Conservation (phyloP, 768 basidiomycete genomes). For the Hysterangium stoloniferum region DNA sequence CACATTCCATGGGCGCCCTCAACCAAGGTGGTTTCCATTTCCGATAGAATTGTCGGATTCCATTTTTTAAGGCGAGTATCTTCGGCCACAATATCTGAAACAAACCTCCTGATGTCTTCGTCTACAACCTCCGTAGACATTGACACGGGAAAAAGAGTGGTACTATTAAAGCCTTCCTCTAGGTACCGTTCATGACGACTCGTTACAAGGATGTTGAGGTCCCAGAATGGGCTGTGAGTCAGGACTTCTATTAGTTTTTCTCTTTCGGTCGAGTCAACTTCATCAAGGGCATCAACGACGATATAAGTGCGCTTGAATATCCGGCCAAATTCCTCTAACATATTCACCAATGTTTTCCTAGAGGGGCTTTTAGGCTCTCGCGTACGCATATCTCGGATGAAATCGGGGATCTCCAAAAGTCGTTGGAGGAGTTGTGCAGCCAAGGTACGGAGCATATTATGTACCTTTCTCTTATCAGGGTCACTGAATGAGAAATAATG, state of each 20-base stretch:
- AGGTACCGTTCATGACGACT: constrained; percentile 1
- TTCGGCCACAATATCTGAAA: not conserved
- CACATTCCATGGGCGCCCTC: constrained; percentile 2
- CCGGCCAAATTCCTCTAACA: constrained; percentile 12
- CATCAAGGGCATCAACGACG: constrained; percentile 20
- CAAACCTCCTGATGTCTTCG: not conserved
- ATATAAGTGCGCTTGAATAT: constrained; percentile 13
- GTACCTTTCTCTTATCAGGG: constrained; percentile 13
- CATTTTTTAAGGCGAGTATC: not conserved
- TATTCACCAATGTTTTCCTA: constrained; percentile 9
- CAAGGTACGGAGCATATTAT: too few species aligned
- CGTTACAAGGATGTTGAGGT: constrained; percentile 11
- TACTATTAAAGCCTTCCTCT: too few species aligned
- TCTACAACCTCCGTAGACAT: too few species aligned
- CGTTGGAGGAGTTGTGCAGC: too few species aligned
- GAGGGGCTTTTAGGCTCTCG: constrained; percentile 11
- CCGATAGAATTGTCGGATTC: too few species aligned
- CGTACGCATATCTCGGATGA: too few species aligned
- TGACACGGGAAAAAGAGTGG: too few species aligned
- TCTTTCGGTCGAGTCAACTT: constrained; percentile 13
- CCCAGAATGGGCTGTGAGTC: constrained; percentile 3
- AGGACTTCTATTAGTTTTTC: constrained; percentile 11
- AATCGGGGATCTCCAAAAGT: too few species aligned
- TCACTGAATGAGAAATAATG: constrained; percentile 20
- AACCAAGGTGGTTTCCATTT: not conserved